phyloP scores from a whole-genome alignment of 2,329 filamentous ascomycete genomes.

The Phaeophleospora eucalypticola region DNA sequence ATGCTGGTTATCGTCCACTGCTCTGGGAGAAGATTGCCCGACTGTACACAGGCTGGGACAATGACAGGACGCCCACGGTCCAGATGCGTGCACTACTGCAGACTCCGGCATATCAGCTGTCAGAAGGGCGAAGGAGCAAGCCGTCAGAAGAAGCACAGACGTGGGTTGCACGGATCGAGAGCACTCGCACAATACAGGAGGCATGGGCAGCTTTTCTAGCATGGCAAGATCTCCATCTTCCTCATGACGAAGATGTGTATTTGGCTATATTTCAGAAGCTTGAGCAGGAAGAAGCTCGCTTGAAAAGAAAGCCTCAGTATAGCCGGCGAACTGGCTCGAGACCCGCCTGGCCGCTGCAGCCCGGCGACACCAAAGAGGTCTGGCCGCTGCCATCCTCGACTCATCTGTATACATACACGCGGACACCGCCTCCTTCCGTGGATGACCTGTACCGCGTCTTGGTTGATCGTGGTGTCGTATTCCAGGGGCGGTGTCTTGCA shows the following conservation, averaged over 20 bases:
- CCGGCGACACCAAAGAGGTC: constrained; percentile 59
- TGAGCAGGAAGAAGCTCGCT: constrained; percentile 30
- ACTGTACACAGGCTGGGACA: constrained; percentile 60
- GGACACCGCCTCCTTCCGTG: constrained; percentile 58
- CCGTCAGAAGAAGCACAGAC: constrained; percentile 25
- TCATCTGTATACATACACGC: constrained; percentile 62
- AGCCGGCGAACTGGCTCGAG: background rate
- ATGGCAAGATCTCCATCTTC: constrained; percentile 44
- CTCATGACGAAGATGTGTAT: constrained; percentile 44
- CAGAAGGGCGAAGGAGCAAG: background rate
- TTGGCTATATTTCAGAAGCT: constrained; percentile 57
- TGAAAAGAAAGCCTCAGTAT: constrained; percentile 11
- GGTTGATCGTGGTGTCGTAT: constrained; percentile 46
- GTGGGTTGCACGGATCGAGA: constrained; percentile 56
- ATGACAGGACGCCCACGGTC: constrained; percentile 59
- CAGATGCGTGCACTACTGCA: constrained; percentile 51
- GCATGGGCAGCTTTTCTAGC: constrained; percentile 62
- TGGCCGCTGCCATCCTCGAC: constrained; percentile 54
- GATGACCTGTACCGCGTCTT: constrained; percentile 59
- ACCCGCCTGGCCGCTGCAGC: constrained; percentile 37
- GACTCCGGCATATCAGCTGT: constrained; percentile 15
- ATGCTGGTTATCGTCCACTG: constrained; percentile 53
- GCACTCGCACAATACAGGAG: constrained; percentile 59
- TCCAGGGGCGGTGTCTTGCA: constrained; percentile 49
- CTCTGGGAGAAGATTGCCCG: constrained; percentile 52